Percentiles rank a stretch among this genome's conserved stretches.
Evolutionary conservation across 495 filamentous ascomycete genomes (phyloP).

Genomic region (Lepidopterella palustris): DNA sequence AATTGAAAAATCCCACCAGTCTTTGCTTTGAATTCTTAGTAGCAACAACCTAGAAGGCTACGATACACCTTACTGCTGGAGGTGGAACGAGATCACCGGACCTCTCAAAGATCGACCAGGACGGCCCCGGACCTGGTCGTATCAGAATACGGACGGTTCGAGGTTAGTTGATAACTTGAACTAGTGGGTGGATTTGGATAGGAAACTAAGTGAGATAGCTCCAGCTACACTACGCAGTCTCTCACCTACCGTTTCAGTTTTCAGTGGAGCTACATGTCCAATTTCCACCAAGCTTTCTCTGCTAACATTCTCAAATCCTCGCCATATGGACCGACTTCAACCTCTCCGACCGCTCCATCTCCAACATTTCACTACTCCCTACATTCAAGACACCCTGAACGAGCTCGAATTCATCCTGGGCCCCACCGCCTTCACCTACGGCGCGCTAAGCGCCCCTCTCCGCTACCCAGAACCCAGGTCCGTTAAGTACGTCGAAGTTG

Average conservation of each 20-base stretch:
- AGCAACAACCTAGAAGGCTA: constrained; percentile 39
- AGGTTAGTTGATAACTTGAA: constrained; percentile 34
- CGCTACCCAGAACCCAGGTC: constrained; percentile 54
- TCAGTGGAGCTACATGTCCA: neutral
- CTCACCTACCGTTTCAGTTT: neutral
- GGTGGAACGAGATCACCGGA: constrained; percentile 37
- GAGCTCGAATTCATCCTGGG: constrained; percentile 63
- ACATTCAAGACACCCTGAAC: constrained; percentile 57
- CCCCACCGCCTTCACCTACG: constrained; percentile 48
- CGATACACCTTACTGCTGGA: constrained; percentile 30
- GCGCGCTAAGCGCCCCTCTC: constrained; percentile 48
- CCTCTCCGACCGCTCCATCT: constrained; percentile 31
- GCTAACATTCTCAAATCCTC: constrained; percentile 13
- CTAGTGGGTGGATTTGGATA: constrained; percentile 34
- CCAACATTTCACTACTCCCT: constrained; percentile 39
- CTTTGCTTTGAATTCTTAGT: constrained; percentile 24
- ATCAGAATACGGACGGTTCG: constrained; percentile 37
- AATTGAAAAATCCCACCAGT: constrained; percentile 2
- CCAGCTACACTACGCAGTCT: no score
- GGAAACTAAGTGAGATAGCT: constrained; percentile 28
- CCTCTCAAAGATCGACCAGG: constrained; percentile 33
- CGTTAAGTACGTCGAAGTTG: constrained; percentile 57
- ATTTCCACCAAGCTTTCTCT: no score
- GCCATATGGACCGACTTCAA: constrained; percentile 33
- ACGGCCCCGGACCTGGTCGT: constrained; percentile 34